phyloP scores from a whole-genome alignment of 2,329 filamentous ascomycete species.

The Botryosphaeria agaves region DNA sequence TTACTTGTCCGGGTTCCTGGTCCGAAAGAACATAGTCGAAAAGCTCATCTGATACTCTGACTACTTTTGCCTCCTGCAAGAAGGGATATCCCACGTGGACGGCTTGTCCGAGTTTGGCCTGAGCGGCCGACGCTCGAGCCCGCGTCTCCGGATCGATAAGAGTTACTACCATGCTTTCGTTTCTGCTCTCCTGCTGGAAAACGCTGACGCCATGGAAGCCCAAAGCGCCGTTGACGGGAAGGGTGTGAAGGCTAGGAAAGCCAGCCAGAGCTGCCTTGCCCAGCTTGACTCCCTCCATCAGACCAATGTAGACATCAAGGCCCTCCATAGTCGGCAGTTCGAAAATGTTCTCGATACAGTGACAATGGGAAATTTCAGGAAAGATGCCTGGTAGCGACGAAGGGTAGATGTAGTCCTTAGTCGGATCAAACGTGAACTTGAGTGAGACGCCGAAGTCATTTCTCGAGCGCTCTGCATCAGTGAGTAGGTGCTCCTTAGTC shows the following conservation, averaged over 20 bases:
- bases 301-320: conserved; percentile 64
- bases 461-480: conserved; percentile 58
- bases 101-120: conserved; percentile 62
- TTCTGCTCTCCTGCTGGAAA: conserved; percentile 89
- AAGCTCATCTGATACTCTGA: conserved; percentile 78
- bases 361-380: conserved; percentile 72
- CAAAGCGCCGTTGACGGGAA: conserved; percentile 67
- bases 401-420: conserved; percentile 66
- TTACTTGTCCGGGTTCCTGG: conserved; percentile 41
- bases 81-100: conserved; percentile 93
- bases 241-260: conserved; percentile 75
- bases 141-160: conserved; percentile 57
- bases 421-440: conserved; percentile 75
- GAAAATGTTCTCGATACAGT: conserved; percentile 89
- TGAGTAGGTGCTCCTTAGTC: conserved; percentile 63
- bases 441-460: conserved; percentile 86
- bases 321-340: conserved; percentile 88
- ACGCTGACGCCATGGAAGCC: conserved; percentile 84
- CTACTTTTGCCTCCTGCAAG: conserved; percentile 80
- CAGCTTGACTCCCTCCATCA: conserved; percentile 70
- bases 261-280: conserved; percentile 75
- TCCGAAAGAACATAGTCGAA: conserved; percentile 68
- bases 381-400: conserved; percentile 82
- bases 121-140: conserved; percentile 54
- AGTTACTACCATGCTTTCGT: conserved; percentile 90